A percentile compares a stretch with the other conserved stretches of the same genome.
Conservation (phyloP, 495 filamentous ascomycete species). For the Penicillium riverlandense region DNA sequence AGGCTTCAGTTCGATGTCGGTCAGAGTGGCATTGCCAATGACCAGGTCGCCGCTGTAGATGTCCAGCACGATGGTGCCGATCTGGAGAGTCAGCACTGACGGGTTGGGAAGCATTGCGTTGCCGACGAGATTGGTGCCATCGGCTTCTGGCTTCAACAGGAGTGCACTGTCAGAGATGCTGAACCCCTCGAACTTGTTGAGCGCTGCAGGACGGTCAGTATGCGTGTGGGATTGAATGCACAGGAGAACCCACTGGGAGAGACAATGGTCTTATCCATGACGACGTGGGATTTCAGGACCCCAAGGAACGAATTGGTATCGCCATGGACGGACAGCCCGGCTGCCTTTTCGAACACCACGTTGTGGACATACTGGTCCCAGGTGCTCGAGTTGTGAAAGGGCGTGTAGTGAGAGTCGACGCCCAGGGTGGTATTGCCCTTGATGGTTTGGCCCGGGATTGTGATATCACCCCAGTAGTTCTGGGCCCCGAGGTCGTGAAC, state of each 20-base stretch:
- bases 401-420: constrained; percentile 13
- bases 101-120: constrained; percentile 31
- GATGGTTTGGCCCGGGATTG: constrained; percentile 19
- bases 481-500: constrained; percentile 25
- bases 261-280: constrained; percentile 28
- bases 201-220: constrained; percentile 13
- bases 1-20: constrained; percentile 50
- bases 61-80: constrained; percentile 28
- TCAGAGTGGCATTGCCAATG: constrained; percentile 49
- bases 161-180: constrained; percentile 16
- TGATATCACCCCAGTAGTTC: not conserved
- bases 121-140: constrained; percentile 30
- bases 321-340: constrained; percentile 21
- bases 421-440: constrained; percentile 30
- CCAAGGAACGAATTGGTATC: constrained; percentile 30
- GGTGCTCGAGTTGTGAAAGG: constrained; percentile 15
- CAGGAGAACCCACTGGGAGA: constrained; percentile 21
- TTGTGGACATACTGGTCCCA: constrained; percentile 30
- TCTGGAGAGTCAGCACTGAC: constrained; percentile 30
- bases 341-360: constrained; percentile 23
- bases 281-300: constrained; percentile 25
- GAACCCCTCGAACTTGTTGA: constrained; percentile 23
- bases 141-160: constrained; percentile 10
- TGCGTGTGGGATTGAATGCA: not conserved
- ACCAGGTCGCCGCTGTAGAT: constrained; percentile 24